phyloP scores from a whole-genome alignment of 2,329 filamentous ascomycete genomes.

The Fusarium sp. region DNA sequence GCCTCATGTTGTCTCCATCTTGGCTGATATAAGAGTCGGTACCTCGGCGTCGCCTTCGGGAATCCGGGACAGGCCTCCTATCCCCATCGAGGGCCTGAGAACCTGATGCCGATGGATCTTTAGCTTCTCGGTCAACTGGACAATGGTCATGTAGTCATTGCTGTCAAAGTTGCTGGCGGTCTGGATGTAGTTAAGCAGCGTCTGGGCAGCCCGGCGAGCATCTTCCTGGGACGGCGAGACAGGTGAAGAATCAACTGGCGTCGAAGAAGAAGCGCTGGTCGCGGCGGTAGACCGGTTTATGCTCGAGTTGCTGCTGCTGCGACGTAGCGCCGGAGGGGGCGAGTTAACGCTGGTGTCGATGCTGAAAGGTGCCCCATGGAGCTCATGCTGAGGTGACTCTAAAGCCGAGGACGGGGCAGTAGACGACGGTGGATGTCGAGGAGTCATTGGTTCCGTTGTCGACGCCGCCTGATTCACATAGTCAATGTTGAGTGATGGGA shows the following conservation, averaged over 20 bases:
- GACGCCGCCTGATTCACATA: constrained; percentile 62
- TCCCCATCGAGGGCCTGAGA: constrained; percentile 58
- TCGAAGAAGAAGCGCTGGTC: constrained; percentile 39
- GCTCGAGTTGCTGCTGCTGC: constrained; percentile 55
- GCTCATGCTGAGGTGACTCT: constrained; percentile 67
- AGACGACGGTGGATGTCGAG: constrained; percentile 64
- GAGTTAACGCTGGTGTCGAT: constrained; percentile 63
- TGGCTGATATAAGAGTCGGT: constrained; percentile 47
- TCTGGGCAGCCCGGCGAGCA: constrained; percentile 84
- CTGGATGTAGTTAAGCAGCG: constrained; percentile 86
- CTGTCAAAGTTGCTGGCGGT: constrained; percentile 81
- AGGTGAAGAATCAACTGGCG: constrained; percentile 68
- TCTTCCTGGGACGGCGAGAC: constrained; percentile 87
- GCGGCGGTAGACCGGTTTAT: constrained; percentile 49
- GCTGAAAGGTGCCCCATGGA: constrained; percentile 59
- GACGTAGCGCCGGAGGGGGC: constrained; percentile 52
- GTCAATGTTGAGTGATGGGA: constrained; percentile 80
- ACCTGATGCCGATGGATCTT: constrained; percentile 73
- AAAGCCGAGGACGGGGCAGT: constrained; percentile 68
- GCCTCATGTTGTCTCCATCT: constrained; percentile 51
- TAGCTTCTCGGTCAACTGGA: constrained; percentile 89
- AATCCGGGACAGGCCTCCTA: constrained; percentile 69
- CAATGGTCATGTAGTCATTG: constrained; percentile 82
- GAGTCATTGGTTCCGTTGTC: constrained; percentile 63
- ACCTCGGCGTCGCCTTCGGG: constrained; percentile 72